Conservation (phyloP, 2,329 filamentous ascomycete species). For the Penicillium sp. region DNA sequence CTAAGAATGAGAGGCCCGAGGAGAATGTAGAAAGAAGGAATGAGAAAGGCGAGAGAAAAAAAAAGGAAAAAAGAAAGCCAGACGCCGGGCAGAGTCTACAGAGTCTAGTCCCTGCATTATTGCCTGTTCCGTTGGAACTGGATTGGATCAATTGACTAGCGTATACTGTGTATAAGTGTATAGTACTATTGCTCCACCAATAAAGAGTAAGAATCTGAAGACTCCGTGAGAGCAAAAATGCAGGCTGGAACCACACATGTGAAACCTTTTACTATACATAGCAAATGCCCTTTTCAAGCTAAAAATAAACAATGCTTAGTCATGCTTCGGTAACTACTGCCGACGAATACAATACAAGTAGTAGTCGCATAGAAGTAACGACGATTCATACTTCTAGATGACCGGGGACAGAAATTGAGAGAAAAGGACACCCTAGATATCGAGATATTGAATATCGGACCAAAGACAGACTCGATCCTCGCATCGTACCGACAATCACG, state of each 20-base stretch:
- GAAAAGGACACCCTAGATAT: too few species aligned
- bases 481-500: neutral
- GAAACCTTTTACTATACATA: slow-evolving; percentile 12
- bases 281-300: neutral
- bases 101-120: neutral
- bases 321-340: neutral
- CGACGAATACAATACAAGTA: neutral
- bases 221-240: neutral
- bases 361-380: neutral
- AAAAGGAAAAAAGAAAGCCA: neutral
- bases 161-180: neutral
- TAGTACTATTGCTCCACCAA: neutral
- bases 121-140: neutral
- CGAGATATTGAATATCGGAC: neutral
- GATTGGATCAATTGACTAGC: neutral
- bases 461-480: neutral
- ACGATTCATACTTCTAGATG: too few species aligned
- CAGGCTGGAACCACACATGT: slow-evolving; percentile 8
- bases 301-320: slow-evolving; percentile 7
- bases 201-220: neutral
- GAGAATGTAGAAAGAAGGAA: neutral
- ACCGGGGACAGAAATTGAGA: too few species aligned
- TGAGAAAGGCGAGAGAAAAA: neutral
- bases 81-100: neutral
- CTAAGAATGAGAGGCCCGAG: neutral